phyloP scores from a whole-genome alignment of 2,329 filamentous ascomycete genomes.

The Magnaporthiopsis poae region DNA sequence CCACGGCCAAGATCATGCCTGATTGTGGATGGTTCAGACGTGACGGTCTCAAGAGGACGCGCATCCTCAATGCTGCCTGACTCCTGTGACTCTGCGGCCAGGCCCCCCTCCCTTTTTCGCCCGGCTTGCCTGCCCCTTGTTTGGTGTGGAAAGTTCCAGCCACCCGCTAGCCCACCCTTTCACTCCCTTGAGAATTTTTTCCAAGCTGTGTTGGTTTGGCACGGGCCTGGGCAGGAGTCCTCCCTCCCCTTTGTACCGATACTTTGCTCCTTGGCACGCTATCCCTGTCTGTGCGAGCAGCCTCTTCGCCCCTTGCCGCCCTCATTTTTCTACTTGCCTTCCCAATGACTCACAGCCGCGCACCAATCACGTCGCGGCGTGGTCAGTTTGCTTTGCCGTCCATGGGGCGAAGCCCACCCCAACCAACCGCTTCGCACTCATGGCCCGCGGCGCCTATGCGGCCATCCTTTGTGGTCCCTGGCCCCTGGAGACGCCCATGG shows the following conservation, averaged over 20 bases:
- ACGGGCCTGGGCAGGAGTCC: not conserved
- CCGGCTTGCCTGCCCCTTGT: not conserved
- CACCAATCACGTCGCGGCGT: not conserved
- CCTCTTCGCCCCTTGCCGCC: not conserved
- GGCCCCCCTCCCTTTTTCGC: not conserved
- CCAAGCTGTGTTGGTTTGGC: not conserved
- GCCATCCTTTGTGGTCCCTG: not conserved
- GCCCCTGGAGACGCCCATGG: not conserved
- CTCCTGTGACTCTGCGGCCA: not conserved
- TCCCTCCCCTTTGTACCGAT: not conserved
- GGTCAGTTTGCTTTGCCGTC: not conserved
- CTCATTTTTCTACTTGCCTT: not conserved
- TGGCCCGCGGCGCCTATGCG: not conserved
- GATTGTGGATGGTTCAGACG: not conserved
- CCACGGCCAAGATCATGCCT: not conserved
- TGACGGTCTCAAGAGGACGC: not conserved
- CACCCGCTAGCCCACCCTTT: not conserved
- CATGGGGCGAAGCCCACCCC: not conserved
- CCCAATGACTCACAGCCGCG: conserved; percentile 3
- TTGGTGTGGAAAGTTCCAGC: conserved; percentile 1
- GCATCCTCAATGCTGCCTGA: conserved; percentile 4
- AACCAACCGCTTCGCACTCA: not conserved
- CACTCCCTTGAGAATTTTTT: not conserved
- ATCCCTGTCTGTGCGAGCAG: conserved; percentile 4
- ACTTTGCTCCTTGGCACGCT: not conserved